Evolutionary conservation across 1,139 yeast species (phyloP).

Genomic region (Pichia sp.): DNA sequence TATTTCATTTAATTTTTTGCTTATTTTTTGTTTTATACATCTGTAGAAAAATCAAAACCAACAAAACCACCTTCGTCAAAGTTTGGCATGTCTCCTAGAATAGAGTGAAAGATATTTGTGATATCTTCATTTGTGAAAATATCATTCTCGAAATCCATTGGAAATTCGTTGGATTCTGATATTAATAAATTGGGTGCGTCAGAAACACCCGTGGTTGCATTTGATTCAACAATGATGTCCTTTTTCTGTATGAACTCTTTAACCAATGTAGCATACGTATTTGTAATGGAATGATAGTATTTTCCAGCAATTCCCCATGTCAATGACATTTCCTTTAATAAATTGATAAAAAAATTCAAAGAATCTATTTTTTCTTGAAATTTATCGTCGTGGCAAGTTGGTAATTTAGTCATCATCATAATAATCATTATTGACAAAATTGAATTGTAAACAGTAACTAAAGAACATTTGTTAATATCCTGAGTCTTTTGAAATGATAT

Average conservation of each 20-base stretch:
- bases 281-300: slow-evolving; percentile 6
- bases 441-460: slow-evolving; percentile 4
- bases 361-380: neutral
- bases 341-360: slow-evolving; percentile 4
- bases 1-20: no score
- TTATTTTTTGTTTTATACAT: neutral
- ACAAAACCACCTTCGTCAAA: slow-evolving; percentile 5
- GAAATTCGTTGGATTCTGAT: neutral
- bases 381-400: no score
- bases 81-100: slow-evolving; percentile 3
- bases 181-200: neutral
- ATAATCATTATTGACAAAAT: slow-evolving; percentile 2
- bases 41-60: neutral
- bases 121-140: neutral
- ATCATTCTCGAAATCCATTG: neutral
- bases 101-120: slow-evolving; percentile 1
- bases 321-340: slow-evolving; percentile 1
- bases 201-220: no score
- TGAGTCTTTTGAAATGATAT: neutral
- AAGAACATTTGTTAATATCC: neutral
- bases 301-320: slow-evolving; percentile 6
- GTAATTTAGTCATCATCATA: neutral
- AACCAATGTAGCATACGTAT: neutral
- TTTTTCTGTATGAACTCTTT: neutral
- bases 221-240: neutral